phyloP scores from a whole-genome alignment of 1,139 yeast species.

The Suhomyces maxii region DNA sequence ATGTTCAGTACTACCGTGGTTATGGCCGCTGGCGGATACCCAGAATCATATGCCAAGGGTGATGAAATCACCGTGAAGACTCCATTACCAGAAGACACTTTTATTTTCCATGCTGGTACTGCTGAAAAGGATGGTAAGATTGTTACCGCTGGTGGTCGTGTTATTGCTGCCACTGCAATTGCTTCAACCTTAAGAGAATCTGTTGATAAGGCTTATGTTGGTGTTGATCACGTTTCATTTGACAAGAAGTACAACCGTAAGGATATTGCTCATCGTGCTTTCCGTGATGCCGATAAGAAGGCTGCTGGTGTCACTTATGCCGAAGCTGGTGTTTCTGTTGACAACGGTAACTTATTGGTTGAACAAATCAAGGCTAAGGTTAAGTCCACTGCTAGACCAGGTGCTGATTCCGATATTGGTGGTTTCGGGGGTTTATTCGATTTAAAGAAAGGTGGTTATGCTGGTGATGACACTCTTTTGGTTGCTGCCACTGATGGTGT shows the following conservation, averaged over 20 bases:
- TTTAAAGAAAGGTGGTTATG: conserved; percentile 83
- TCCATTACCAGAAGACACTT: conserved; percentile 54
- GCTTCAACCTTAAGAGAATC: conserved; percentile 77
- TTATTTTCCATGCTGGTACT: conserved; percentile 96
- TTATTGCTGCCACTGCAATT: conserved; percentile 89
- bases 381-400: conserved; percentile 91
- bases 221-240: conserved; percentile 76
- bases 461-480: conserved; percentile 68
- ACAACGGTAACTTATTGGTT: conserved; percentile 86
- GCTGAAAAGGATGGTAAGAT: conserved; percentile 54
- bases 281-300: conserved; percentile 51
- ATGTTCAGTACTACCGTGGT: conserved; percentile 88
- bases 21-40: conserved; percentile 96
- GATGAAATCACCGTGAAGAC: conserved; percentile 68
- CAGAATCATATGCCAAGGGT: conserved; percentile 82
- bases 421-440: conserved; percentile 98
- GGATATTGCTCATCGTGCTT: conserved; percentile 96
- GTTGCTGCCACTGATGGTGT: conserved; percentile 99
- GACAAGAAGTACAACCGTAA: conserved; percentile 77
- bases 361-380: conserved; percentile 89
- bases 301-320: conserved; percentile 69
- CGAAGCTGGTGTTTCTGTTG: conserved; percentile 96
- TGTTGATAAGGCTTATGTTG: conserved; percentile 81
- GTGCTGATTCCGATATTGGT: conserved; percentile 97
- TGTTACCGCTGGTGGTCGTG: conserved; percentile 94